Conservation (phyloP, 257 asterid species). For the Prunella vulgaris region DNA sequence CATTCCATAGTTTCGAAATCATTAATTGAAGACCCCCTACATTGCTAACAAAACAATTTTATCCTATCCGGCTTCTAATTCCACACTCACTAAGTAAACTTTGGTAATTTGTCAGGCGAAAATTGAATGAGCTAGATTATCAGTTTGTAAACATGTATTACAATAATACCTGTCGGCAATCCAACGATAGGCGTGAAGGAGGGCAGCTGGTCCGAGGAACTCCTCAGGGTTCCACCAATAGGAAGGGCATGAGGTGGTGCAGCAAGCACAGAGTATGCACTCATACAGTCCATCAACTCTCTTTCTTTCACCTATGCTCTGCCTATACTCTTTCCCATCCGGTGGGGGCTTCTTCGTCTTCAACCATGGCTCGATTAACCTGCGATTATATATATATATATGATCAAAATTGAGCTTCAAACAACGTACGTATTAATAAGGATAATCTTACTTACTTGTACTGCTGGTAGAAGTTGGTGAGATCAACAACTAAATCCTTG, state of each 20-base stretch:
- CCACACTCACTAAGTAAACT: no score
- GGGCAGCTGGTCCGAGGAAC: conserved; percentile 62
- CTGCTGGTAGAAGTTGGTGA: conserved; percentile 74
- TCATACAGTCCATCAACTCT: conserved; percentile 68
- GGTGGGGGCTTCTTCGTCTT: conserved; percentile 54
- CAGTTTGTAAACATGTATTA: no score
- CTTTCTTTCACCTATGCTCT: conserved; percentile 42
- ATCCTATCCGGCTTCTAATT: no score
- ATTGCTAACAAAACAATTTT: no score
- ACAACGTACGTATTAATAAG: no score
- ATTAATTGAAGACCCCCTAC: no score
- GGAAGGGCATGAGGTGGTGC: conserved; percentile 71
- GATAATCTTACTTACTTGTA: no score
- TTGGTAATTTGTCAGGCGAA: no score
- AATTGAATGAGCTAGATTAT: no score
- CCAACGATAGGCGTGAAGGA: conserved; percentile 83
- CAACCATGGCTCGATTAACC: conserved; percentile 78
- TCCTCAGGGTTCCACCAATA: conserved; percentile 91
- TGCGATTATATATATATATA: no score
- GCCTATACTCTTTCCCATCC: conserved; percentile 53
- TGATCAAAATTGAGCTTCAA: no score
- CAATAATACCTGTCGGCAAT: conserved; percentile 61
- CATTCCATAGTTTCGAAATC: no score
- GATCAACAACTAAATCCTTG: conserved; percentile 74
- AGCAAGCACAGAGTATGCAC: conserved; percentile 79